Conservation (phyloP, 2,329 filamentous ascomycete species). For the Sordariomycetes sp. region DNA sequence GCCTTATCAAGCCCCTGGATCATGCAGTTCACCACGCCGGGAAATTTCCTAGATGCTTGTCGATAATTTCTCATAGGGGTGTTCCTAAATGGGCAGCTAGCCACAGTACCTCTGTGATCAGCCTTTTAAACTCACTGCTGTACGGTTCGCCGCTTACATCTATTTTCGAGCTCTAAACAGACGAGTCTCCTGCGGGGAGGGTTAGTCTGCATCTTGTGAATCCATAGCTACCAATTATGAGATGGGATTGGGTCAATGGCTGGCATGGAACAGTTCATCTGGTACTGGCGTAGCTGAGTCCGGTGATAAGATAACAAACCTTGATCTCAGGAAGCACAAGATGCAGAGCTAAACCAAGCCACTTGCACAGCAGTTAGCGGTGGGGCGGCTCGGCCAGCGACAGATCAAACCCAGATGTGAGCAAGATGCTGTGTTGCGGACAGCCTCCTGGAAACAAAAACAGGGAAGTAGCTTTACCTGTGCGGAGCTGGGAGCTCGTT, state of each 20-base stretch:
- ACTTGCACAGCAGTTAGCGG: not conserved
- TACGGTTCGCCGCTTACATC: too few relatives aligned
- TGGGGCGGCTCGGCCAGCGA: not conserved
- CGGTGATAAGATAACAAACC: not conserved
- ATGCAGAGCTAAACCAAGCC: not conserved
- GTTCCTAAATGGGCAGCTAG: too few relatives aligned
- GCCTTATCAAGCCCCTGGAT: not conserved
- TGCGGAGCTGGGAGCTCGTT: not conserved
- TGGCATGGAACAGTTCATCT: not conserved
- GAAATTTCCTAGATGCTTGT: not conserved
- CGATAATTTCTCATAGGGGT: too few relatives aligned
- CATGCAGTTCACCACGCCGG: not conserved
- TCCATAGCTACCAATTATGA: too few relatives aligned
- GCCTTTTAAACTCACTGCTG: too few relatives aligned
- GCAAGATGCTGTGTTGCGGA: not conserved
- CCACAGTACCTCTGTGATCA: too few relatives aligned
- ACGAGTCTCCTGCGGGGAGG: not conserved
- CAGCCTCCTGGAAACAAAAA: not conserved
- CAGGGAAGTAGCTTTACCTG: not conserved
- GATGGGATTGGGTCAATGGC: not conserved
- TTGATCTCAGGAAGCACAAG: not conserved
- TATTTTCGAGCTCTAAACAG: not conserved
- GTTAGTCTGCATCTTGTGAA: not conserved
- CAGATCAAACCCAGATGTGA: not conserved
- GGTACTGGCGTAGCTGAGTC: not conserved